Base-by-base conservation (phyloP, 441 rosid genomes). In the Omphalea diandra region DNA sequence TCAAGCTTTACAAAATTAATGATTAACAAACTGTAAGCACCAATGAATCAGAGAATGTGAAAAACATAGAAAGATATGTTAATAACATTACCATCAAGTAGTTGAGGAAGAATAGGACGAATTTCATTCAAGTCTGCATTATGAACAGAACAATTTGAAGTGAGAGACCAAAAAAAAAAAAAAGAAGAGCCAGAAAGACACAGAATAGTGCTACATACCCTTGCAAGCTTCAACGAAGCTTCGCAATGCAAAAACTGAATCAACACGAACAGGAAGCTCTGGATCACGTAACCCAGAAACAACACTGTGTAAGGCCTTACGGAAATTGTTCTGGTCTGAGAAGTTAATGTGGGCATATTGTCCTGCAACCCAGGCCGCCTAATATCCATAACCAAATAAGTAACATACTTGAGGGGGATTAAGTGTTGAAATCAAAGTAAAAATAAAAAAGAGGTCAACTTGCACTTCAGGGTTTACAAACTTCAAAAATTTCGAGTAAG, bases 311-410 rank as follows among this genome's bases (percentile, higher is more conserved):
- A 93, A 78, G 59, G 98, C 97, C 77, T 85, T 88, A 38, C 85
- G 85, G 73, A 88, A 96, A 83, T 91, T 91, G 79, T 79, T 86
- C 79, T 85, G 94, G 69, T 96, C 97, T 36, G 91, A 79, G 73
- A 96, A 96, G 79, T 68, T 88, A 61, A 96, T 81, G 69, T 87
- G 84, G 62, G 98, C 99, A 83, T 96, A 96, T 75, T 93, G 99
- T 70, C 99, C 98, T 1, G 98, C 96, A 77, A 96, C 99, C 99
- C 99, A 96, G 2, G 98, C 98, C 20, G 99, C 99, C 98, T 95
- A 74, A 73, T 43, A 76, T 59, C 73, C 79, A 81, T 44, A 69
- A 73, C 63, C 18, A 75, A 12, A 49, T 40, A 26, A 55, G 35
- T 65, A 55, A 26, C 17, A n/a, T 54, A 12, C 22, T 9, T 36